Percentiles rank a stretch among this genome's conserved stretches.
Evolutionary conservation across 2,329 filamentous ascomycete species (phyloP).

Genomic region (Scedosporium apiospermum): DNA sequence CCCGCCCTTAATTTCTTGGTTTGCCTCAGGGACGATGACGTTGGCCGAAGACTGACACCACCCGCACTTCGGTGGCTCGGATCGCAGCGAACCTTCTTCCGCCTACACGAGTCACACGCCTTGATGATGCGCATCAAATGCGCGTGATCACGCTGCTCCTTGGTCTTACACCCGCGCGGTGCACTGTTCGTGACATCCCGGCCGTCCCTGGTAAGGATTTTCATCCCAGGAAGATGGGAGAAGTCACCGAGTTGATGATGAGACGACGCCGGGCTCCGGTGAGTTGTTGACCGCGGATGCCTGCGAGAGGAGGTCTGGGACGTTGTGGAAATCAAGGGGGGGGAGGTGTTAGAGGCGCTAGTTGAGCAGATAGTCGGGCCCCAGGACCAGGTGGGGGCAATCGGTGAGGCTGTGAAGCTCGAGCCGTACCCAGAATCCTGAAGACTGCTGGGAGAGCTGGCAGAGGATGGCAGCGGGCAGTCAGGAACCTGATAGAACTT

Average conservation of each 20-base stretch:
- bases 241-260: constrained; percentile 27
- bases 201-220: constrained; percentile 56
- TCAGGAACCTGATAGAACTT: constrained; percentile 48
- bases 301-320: constrained; percentile 8
- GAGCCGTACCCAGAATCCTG: constrained; percentile 37
- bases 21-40: neutral
- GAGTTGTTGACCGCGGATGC: constrained; percentile 8
- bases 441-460: constrained; percentile 27
- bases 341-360: constrained; percentile 6
- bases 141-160: constrained; percentile 58
- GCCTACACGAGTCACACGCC: constrained; percentile 53
- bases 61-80: constrained; percentile 39
- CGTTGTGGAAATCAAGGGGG: neutral
- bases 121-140: constrained; percentile 59
- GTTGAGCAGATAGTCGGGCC: constrained; percentile 21
- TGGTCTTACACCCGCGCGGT: constrained; percentile 54
- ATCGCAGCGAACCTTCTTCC: constrained; percentile 55
- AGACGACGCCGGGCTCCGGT: neutral
- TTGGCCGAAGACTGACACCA: constrained; percentile 20
- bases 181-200: constrained; percentile 53
- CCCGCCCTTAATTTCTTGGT: neutral
- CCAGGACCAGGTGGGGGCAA: constrained; percentile 39
- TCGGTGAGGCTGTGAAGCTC: constrained; percentile 39
- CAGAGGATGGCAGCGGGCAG: constrained; percentile 33
- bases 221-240: constrained; percentile 51